Evolutionary conservation across 306 rosid species (phyloP).

Genomic region (Hippophae tibetana): DNA sequence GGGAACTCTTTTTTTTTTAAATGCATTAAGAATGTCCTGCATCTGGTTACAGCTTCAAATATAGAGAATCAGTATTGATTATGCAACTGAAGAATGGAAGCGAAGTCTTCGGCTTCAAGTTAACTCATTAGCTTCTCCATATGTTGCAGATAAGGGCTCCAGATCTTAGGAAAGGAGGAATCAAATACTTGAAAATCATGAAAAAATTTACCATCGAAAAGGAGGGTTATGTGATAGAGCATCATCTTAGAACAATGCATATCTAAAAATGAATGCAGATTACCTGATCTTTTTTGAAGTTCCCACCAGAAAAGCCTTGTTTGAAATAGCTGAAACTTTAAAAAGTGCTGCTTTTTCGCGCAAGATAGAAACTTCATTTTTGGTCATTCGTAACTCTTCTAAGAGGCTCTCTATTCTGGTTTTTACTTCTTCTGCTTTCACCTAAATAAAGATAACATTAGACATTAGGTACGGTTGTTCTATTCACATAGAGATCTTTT

Average conservation of each 20-base stretch:
- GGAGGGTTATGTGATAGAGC: neutral
- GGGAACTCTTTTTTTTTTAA: too few species aligned
- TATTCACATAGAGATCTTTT: slow-evolving; percentile 5
- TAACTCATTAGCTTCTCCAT: too few species aligned
- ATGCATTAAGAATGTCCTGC: too few species aligned
- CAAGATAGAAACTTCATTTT: slow-evolving; percentile 63
- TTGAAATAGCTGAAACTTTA: slow-evolving; percentile 65
- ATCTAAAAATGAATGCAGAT: slow-evolving; percentile 1
- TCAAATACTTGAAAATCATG: too few species aligned
- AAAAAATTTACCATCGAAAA: neutral
- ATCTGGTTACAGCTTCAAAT: too few species aligned
- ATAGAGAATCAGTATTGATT: too few species aligned
- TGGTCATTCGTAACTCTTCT: slow-evolving; percentile 61
- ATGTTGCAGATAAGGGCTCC: too few species aligned
- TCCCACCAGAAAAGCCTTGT: slow-evolving; percentile 57
- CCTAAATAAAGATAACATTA: slow-evolving; percentile 40
- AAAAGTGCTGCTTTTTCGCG: slow-evolving; percentile 68
- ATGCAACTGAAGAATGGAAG: too few species aligned
- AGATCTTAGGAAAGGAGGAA: too few species aligned
- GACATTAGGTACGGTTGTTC: slow-evolving; percentile 4
- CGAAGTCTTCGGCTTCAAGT: too few species aligned
- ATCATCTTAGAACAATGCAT: neutral
- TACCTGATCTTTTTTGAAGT: slow-evolving; percentile 63
- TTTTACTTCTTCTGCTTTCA: slow-evolving; percentile 83
- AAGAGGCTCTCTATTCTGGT: slow-evolving; percentile 66